These are phyloP conservation scores for Aureobasidium leucospermi DNA, from an alignment of 2,329 filamentous ascomycete genomes.

Conservation along the genomic window DNA sequence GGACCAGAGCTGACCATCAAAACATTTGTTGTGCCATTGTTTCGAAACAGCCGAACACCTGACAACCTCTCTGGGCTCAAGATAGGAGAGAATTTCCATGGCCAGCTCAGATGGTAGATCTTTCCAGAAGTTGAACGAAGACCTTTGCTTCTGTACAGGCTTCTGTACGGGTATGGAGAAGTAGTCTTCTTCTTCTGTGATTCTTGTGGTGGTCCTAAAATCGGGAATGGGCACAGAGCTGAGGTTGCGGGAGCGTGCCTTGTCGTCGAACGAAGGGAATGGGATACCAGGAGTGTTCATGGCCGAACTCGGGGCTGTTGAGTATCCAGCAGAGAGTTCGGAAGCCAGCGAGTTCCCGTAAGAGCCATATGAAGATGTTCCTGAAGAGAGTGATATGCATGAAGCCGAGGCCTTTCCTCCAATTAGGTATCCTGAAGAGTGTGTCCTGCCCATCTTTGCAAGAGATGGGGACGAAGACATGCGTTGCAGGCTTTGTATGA, in stretches of 20 bases:
- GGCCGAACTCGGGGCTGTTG: slow-evolving; percentile 49
- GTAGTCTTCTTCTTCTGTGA: slow-evolving; percentile 23
- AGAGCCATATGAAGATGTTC: slow-evolving; percentile 43
- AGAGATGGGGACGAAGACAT: slow-evolving; percentile 76
- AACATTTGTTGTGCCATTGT: slow-evolving; percentile 74
- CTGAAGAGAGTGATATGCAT: slow-evolving; percentile 53
- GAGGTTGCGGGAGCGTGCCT: slow-evolving; percentile 46
- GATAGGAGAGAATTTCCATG: slow-evolving; percentile 66
- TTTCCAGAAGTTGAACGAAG: slow-evolving; percentile 64
- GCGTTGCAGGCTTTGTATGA: slow-evolving; percentile 68
- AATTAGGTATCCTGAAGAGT: slow-evolving; percentile 60
- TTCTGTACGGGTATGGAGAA: slow-evolving; percentile 26
- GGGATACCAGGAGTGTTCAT: slow-evolving; percentile 39
- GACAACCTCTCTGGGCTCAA: slow-evolving; percentile 75
- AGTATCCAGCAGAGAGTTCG: slow-evolving; percentile 50
- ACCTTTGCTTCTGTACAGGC: slow-evolving; percentile 25
- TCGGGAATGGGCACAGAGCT: slow-evolving; percentile 55
- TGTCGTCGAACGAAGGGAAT: slow-evolving; percentile 44
- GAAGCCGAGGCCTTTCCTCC: slow-evolving; percentile 57
- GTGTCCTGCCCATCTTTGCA: slow-evolving; percentile 53
- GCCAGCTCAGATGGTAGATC: slow-evolving; percentile 76
- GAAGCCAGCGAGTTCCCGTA: slow-evolving; percentile 35
- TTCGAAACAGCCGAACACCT: slow-evolving; percentile 70
- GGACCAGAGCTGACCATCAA: slow-evolving; percentile 91
- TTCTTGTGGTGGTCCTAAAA: slow-evolving; percentile 47